Conservation (phyloP, 305 asterid genomes). For the Andrographis paniculata region DNA sequence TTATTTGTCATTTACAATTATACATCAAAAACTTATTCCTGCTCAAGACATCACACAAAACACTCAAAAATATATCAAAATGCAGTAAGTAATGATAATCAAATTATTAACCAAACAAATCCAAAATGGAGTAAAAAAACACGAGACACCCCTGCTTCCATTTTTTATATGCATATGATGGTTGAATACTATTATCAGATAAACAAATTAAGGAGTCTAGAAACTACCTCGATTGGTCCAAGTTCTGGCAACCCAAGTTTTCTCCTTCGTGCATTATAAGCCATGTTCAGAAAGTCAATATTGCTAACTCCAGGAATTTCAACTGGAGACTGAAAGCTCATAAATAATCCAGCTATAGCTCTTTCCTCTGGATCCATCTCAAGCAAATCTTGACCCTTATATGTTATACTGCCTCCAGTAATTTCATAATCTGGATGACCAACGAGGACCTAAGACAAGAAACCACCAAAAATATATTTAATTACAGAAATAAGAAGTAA, state of each 20-base stretch:
- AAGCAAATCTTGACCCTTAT: conserved; percentile 78
- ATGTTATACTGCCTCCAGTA: conserved; percentile 67
- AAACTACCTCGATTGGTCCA: conserved; percentile 86
- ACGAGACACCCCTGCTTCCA: not conserved
- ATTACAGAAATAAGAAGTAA: conserved; percentile 2
- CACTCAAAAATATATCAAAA: too few species aligned
- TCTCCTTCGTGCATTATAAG: conserved; percentile 77
- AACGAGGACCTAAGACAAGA: conserved; percentile 73
- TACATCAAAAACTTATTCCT: too few species aligned
- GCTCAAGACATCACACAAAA: too few species aligned
- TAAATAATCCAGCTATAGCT: conserved; percentile 81
- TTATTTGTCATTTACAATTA: too few species aligned
- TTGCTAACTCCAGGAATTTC: conserved; percentile 97
- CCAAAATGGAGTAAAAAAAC: not conserved
- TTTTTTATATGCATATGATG: conserved; percentile 2
- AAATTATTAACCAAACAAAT: not conserved
- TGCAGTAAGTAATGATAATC: too few species aligned
- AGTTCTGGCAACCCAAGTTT: conserved; percentile 83
- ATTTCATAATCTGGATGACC: conserved; percentile 98
- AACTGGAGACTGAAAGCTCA: conserved; percentile 96
- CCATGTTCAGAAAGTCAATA: conserved; percentile 91
- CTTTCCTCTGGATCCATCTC: conserved; percentile 98
- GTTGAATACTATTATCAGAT: conserved; percentile 1
- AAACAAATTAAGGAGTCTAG: not conserved
- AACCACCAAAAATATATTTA: conserved; percentile 19